These are phyloP conservation scores for Quercus rubra DNA, from an alignment of 306 rosid genomes.

Conservation along the genomic window DNA sequence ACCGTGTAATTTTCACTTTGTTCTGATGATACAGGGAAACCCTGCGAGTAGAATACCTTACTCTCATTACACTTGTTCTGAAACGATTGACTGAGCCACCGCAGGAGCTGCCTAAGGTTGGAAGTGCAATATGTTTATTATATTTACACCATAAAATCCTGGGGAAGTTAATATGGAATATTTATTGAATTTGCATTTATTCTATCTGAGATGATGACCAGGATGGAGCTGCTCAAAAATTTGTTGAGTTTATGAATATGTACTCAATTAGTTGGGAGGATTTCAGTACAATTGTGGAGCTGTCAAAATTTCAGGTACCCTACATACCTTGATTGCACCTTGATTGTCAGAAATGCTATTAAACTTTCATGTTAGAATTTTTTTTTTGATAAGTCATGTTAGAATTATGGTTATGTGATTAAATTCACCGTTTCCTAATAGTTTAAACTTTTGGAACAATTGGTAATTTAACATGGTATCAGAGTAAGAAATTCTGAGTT, in stretches of 20 bases:
- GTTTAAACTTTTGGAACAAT: too few relatives aligned
- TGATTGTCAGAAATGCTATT: background rate
- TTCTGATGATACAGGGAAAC: conserved; percentile 50
- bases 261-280: conserved; percentile 88
- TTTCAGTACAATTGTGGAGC: conserved; percentile 73
- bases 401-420: too few relatives aligned
- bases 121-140: conserved; percentile 12
- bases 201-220: conserved; percentile 35
- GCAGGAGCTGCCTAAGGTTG: conserved; percentile 71
- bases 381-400: too few relatives aligned
- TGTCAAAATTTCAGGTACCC: conserved; percentile 83
- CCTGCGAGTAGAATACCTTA: conserved; percentile 73
- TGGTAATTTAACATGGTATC: too few relatives aligned
- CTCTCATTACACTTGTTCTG: conserved; percentile 36
- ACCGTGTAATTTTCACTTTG: conserved; percentile 6
- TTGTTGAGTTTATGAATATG: conserved; percentile 85
- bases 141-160: conserved; percentile 6
- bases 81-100: conserved; percentile 72
- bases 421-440: too few relatives aligned
- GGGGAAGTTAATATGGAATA: conserved; percentile 15
- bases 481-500: too few relatives aligned
- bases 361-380: conserved; percentile 8
- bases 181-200: conserved; percentile 4
- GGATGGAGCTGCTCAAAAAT: conserved; percentile 83
- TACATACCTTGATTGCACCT: conserved; percentile 6